Conservation (phyloP, 2,329 filamentous ascomycete species). For the Torrubiella hemipterigena region DNA sequence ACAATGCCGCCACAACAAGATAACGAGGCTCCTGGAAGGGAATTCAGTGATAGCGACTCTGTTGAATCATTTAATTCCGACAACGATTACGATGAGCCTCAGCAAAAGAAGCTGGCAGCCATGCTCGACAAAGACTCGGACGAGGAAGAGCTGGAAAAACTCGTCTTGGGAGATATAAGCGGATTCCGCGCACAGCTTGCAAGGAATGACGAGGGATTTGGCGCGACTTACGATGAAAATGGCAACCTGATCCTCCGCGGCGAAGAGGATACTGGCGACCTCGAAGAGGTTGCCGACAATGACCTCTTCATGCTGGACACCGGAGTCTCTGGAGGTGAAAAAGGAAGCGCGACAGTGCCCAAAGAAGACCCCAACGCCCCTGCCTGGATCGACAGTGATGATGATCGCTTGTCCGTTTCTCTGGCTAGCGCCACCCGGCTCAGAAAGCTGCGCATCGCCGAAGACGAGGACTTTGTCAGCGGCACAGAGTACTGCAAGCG, state of each 20-base stretch:
- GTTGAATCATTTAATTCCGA: constrained; percentile 14
- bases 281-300: constrained; percentile 59
- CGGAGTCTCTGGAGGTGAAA: constrained; percentile 31
- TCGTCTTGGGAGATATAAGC: constrained; percentile 80
- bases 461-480: constrained; percentile 74
- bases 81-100: constrained; percentile 13
- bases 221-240: constrained; percentile 20
- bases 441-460: constrained; percentile 70
- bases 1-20: constrained; percentile 20
- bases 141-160: constrained; percentile 73
- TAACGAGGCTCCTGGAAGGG: constrained; percentile 17
- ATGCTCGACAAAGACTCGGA: constrained; percentile 60
- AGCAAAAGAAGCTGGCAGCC: constrained; percentile 6
- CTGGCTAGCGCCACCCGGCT: constrained; percentile 63
- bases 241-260: constrained; percentile 26
- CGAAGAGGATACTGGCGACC: constrained; percentile 34
- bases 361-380: constrained; percentile 29
- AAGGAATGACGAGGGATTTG: constrained; percentile 29
- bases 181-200: constrained; percentile 70
- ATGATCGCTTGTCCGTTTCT: constrained; percentile 77
- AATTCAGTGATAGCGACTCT: constrained; percentile 13
- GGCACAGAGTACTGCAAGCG: constrained; percentile 77
- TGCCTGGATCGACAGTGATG: constrained; percentile 92
- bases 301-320: constrained; percentile 81
- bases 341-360: constrained; percentile 12